These are phyloP conservation scores for Salix purpurea DNA, from an alignment of 345 rosid genomes.

Conservation along the genomic window DNA sequence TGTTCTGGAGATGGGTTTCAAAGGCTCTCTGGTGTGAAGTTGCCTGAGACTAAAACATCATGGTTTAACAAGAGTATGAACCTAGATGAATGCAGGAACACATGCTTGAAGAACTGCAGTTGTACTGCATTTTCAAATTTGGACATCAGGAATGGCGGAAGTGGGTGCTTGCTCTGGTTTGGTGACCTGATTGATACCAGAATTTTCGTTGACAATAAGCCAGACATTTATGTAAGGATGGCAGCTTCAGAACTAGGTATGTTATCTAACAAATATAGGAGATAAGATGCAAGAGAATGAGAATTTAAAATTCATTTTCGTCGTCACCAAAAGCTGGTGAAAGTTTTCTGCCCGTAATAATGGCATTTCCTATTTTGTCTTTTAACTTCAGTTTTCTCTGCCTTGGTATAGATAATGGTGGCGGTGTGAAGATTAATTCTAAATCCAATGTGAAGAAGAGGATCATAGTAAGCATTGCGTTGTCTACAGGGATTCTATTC, in stretches of 20 bases:
- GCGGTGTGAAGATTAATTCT: not conserved
- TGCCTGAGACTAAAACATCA: constrained; percentile 8
- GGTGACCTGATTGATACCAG: constrained; percentile 7
- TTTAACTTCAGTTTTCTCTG: not conserved
- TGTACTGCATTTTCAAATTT: too few relatives aligned
- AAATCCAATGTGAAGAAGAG: not conserved
- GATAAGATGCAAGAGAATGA: too few relatives aligned
- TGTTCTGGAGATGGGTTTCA: constrained; percentile 11
- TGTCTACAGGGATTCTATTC: not conserved
- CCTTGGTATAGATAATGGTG: not conserved
- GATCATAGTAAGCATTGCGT: not conserved
- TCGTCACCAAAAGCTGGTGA: too few relatives aligned
- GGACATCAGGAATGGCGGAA: too few relatives aligned
- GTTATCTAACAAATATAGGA: too few relatives aligned
- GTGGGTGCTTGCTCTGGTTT: constrained; percentile 1
- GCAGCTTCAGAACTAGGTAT: not conserved
- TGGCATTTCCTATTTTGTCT: too few relatives aligned
- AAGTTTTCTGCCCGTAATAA: too few relatives aligned
- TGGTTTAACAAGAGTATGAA: constrained; percentile 4
- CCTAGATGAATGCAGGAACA: not conserved
- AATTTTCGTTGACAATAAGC: not conserved
- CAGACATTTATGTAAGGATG: not conserved
- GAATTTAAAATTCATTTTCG: too few relatives aligned
- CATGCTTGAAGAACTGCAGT: too few relatives aligned
- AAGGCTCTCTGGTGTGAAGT: constrained; percentile 3